Base-by-base conservation (phyloP, 352 stramenopile species). In the Phytopythium vexans region DNA sequence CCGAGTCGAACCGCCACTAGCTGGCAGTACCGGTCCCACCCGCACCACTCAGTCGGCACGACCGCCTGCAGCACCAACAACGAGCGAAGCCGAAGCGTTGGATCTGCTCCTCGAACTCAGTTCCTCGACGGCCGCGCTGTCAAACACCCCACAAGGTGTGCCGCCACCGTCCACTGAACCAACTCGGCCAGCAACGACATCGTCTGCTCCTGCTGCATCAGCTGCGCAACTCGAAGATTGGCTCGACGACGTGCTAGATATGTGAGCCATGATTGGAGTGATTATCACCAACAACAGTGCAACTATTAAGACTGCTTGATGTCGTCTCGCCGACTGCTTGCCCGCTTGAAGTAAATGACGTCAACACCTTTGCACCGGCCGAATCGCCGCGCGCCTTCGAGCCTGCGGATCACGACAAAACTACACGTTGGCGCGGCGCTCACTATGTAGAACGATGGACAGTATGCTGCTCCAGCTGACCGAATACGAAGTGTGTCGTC, bases 301-400 rank as follows among this genome's bases (percentile, higher is more conserved):
- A 53, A 15, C 31, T 45, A 27, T 27, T 27, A 27, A 27, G 21
- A 27, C 21, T 27, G 21, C 21, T 27, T 35, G 54, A 8, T 5
- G 34, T 48, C 64, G 49, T 14, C 40, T 35, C 37, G 14, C 33
- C n/a, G 42, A 12, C 49, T 64, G 52, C 21, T 41, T 47, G 63
- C 56, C 50, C 70, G 46, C 43, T 68, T 55, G 45, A 92, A 88
- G 68, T 90, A 92, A 44, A 92, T 90, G 50, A 88, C 76, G 44
- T 92, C 82, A 6, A 92, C 82, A n/a, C 79, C 82, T 43, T 89
- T 90, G 64, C 79, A 92, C 39, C 82, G 61, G 1, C 70, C 79
- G 49, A 88, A 89, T 8, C 76, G 75, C 60, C 82, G 87, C 3
- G 77, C 82, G 3, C 79, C 82, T 60, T 88, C 77, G n/a, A 92